Conservation (phyloP, 805 yeast species). For the Starmerella vaccinii region DNA sequence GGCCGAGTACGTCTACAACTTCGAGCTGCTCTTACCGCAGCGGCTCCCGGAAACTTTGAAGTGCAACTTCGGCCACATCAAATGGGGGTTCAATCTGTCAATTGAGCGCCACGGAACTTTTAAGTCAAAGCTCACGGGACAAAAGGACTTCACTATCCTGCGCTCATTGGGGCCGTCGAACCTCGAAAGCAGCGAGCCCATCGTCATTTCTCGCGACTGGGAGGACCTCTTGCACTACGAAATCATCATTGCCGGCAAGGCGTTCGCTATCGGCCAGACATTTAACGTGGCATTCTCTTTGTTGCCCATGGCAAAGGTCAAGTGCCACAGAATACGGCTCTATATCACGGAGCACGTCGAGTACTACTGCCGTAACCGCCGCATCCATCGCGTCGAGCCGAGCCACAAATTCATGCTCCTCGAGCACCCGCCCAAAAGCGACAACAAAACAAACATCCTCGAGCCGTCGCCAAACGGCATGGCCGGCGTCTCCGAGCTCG, state of each 20-base stretch:
- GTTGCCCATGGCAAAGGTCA: constrained; percentile 78
- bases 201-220: constrained; percentile 84
- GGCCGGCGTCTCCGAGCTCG: constrained; percentile 53
- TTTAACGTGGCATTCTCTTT: constrained; percentile 77
- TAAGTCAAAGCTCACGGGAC: constrained; percentile 61
- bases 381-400: constrained; percentile 89
- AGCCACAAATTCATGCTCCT: constrained; percentile 64
- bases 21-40: constrained; percentile 78
- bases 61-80: constrained; percentile 73
- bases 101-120: constrained; percentile 77
- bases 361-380: constrained; percentile 74
- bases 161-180: constrained; percentile 70
- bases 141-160: constrained; percentile 53
- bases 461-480: constrained; percentile 22
- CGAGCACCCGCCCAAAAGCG: constrained; percentile 45
- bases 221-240: constrained; percentile 85
- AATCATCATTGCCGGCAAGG: constrained; percentile 80
- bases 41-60: constrained; percentile 69
- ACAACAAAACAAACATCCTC: constrained; percentile 27
- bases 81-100: constrained; percentile 56
- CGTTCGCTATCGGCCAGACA: constrained; percentile 70
- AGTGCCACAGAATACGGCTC: constrained; percentile 74
- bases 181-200: constrained; percentile 85
- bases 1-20: constrained; percentile 87
- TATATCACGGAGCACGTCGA: constrained; percentile 83